Conservation (phyloP, 345 rosid species). For the Euphorbia pulcherrima region DNA sequence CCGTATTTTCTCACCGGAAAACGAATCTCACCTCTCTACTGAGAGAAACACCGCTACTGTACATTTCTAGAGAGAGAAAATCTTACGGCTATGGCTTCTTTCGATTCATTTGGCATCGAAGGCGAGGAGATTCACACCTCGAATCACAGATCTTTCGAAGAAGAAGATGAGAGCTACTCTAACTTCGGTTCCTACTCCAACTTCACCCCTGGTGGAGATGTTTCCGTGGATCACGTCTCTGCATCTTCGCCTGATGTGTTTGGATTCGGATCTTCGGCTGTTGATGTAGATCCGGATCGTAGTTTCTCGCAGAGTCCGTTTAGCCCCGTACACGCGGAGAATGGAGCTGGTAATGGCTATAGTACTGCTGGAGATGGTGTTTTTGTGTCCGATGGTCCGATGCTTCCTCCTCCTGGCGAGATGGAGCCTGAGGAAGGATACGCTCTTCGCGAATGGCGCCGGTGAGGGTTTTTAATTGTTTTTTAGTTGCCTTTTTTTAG, state of each 20-base stretch:
- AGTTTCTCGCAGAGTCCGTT: conserved; percentile 46
- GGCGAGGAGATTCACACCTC: conserved; percentile 33
- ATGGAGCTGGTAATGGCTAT: conserved; percentile 53
- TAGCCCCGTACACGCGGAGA: conserved; percentile 42
- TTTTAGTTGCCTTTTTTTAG: conserved; percentile 16
- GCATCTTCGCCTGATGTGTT: conserved; percentile 44
- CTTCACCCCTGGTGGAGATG: conserved; percentile 37
- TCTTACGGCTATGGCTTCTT: conserved; percentile 35
- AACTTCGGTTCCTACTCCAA: conserved; percentile 37
- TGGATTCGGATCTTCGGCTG: conserved; percentile 38
- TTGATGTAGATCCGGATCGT: conserved; percentile 38
- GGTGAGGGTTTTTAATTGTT: conserved; percentile 38
- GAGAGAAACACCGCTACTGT: background rate
- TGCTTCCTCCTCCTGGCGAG: conserved; percentile 68
- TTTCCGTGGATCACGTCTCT: conserved; percentile 37
- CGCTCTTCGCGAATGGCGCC: conserved; percentile 76
- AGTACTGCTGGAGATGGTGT: conserved; percentile 29
- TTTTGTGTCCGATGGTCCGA: conserved; percentile 56
- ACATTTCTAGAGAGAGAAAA: background rate
- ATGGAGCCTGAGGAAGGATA: conserved; percentile 62
- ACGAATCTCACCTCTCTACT: background rate
- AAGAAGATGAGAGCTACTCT: conserved; percentile 50
- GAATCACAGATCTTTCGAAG: conserved; percentile 36
- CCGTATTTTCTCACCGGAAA: background rate
- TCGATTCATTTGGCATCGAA: conserved; percentile 45